These are phyloP conservation scores for Nakazawaea sp. DNA, from an alignment of 805 yeast species.

Conservation along the genomic window DNA sequence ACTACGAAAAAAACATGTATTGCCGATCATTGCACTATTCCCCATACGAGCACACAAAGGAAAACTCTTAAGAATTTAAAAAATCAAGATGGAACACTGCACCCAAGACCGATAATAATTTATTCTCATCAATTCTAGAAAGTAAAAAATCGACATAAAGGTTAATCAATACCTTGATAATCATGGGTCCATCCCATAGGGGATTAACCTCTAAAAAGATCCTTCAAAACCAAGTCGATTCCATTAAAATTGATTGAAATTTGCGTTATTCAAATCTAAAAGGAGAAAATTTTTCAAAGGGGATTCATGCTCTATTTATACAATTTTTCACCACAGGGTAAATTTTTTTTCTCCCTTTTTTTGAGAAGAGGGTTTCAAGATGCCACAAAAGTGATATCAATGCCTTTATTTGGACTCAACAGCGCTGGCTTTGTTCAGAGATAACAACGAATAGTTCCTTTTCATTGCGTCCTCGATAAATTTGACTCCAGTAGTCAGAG, in stretches of 20 bases:
- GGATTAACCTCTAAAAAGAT: constrained; percentile 55
- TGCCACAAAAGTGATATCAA: no score
- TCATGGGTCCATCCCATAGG: constrained; percentile 51
- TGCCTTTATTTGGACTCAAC: no score
- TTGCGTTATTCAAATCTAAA: constrained; percentile 38
- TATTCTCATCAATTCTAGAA: constrained; percentile 25
- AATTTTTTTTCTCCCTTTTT: no score
- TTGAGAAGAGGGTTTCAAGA: no score
- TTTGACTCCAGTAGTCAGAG: no score
- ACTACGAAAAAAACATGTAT: constrained; percentile 25
- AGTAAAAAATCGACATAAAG: no score
- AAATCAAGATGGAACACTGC: constrained; percentile 45
- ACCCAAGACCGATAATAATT: constrained; percentile 49
- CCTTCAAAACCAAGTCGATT: constrained; percentile 24
- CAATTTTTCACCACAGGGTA: no score
- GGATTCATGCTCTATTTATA: constrained; percentile 27
- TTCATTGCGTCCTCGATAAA: no score
- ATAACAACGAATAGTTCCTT: no score
- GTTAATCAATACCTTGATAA: constrained; percentile 43
- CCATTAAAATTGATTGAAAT: constrained; percentile 20
- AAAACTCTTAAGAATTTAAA: constrained; percentile 40
- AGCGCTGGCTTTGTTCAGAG: no score
- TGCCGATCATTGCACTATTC: constrained; percentile 54
- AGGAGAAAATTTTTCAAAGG: constrained; percentile 37
- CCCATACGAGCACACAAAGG: constrained; percentile 66